A percentile compares a stretch with the other conserved stretches of the same genome.
These are phyloP conservation scores for Pythium periplocum DNA, from an alignment of 352 stramenopile genomes.

Conservation along the genomic window DNA sequence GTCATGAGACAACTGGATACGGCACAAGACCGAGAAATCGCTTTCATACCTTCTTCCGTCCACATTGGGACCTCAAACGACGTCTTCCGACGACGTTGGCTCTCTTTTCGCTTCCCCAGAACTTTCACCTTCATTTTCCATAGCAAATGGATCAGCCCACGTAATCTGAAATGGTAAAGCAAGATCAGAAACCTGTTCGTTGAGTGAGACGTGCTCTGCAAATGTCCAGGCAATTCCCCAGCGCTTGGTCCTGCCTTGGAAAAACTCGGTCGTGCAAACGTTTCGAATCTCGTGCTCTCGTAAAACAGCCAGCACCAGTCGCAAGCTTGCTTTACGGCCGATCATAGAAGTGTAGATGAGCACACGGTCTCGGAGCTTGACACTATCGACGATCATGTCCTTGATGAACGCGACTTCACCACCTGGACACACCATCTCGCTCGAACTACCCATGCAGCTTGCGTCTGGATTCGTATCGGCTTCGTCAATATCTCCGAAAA, in stretches of 20 bases:
- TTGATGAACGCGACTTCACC: slow-evolving; percentile 94
- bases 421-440: slow-evolving; percentile 85
- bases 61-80: slow-evolving; percentile 38
- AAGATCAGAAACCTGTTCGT: slow-evolving; percentile 28
- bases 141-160: too few species aligned
- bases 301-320: slow-evolving; percentile 83
- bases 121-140: slow-evolving; percentile 45
- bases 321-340: slow-evolving; percentile 89
- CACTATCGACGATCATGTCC: slow-evolving; percentile 91
- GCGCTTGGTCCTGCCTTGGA: slow-evolving; percentile 88
- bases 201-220: slow-evolving; percentile 18
- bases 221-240: slow-evolving; percentile 96
- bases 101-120: slow-evolving; percentile 79
- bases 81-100: slow-evolving; percentile 46
- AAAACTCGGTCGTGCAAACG: slow-evolving; percentile 92
- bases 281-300: slow-evolving; percentile 59
- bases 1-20: too few species aligned
- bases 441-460: slow-evolving; percentile 64
- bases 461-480: slow-evolving; percentile 72
- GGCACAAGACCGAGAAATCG: too few species aligned
- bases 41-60: slow-evolving; percentile 9
- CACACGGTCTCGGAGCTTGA: slow-evolving; percentile 64
- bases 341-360: slow-evolving; percentile 95
- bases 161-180: not conserved
- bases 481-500: slow-evolving; percentile 85